Evolutionary conservation across 768 basidiomycete genomes (phyloP), one percentile per base, ranked within the genome.

Genomic region (Psilocybe cyanescens): DNA sequence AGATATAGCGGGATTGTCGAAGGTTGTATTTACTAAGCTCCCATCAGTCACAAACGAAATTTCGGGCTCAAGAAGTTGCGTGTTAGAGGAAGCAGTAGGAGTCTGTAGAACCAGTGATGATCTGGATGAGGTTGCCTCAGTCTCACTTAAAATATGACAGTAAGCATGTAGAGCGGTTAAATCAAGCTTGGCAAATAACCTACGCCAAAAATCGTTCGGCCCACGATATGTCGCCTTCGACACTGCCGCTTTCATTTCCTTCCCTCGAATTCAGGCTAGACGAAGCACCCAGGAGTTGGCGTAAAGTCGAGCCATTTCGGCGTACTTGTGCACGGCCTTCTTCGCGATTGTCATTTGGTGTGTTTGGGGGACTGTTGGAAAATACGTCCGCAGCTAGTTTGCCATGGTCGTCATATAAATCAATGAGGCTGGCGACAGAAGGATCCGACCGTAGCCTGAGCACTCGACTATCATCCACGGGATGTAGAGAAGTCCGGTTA

Each of bases 211-310:
- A 87, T 46, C 83, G 82, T 75, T 94, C 91, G 11, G 91, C 91
- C 91, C 91, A 94, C 2, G 91, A 92, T 57, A 94, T 91, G 65
- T 93, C 91, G 6, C 90, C 86, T 70, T 91, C 89, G 0, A 69
- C 74, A 63, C 78, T 79, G n/a, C 72, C 69, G 58, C 78, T 75
- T 33, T 72, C 69, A 59, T 79, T 73, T 30, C 60, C 65, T 28
- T 64, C 57, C 24, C 68, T 60, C 8, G 75, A 74, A 33, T 63
- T 72, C 17, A 72, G 53, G 59, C 75, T 74, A 1, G 73, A 68
- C 0, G 87, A 79, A 55, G 81, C 81, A 2, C 91, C 90, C 31
- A 94, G 78, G 2, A 94, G 75, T 68, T 92, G 86, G 4, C 90
- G 85, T 60, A 94, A 73, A 8, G 92, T 92, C 4, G 91, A 92